Evolutionary conservation across 2,329 filamentous ascomycete species (phyloP).

Genomic region (Cryphonectria japonica): DNA sequence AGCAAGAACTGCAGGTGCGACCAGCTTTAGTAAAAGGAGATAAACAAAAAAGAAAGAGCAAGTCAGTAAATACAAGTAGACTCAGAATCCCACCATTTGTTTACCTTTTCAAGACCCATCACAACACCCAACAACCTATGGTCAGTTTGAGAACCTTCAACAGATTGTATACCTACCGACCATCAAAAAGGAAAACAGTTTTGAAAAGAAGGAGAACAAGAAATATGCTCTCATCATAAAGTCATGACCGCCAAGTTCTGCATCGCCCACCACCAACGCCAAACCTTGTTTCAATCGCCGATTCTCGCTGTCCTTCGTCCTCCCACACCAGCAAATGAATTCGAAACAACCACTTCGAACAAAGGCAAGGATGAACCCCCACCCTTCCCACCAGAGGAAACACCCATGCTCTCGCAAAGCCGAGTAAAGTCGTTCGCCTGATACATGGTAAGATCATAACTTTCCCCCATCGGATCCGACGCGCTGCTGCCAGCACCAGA

Average conservation of each 20-base stretch:
- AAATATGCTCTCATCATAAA: background rate
- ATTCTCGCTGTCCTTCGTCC: background rate
- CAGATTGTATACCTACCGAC: too few species aligned
- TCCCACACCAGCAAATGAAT: background rate
- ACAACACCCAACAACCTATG: too few species aligned
- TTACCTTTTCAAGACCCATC: too few species aligned
- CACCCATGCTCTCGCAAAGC: conserved; percentile 13
- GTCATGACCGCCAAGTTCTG: background rate
- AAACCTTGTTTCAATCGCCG: background rate
- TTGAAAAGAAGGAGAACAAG: background rate
- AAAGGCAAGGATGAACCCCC: background rate
- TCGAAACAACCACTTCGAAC: conserved; percentile 24
- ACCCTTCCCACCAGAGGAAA: background rate
- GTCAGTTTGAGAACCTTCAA: too few species aligned
- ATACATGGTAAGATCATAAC: conserved; percentile 25
- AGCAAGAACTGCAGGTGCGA: background rate
- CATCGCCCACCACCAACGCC: background rate
- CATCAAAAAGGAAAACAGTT: too few species aligned
- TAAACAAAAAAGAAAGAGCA: background rate
- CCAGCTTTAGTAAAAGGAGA: background rate
- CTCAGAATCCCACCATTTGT: background rate
- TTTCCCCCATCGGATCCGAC: background rate
- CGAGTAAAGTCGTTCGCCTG: conserved; percentile 23
- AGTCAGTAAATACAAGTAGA: background rate
- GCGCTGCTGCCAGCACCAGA: background rate